Evolutionary conservation across 306 rosid genomes (phyloP).

Genomic region (Quercus glauca): DNA sequence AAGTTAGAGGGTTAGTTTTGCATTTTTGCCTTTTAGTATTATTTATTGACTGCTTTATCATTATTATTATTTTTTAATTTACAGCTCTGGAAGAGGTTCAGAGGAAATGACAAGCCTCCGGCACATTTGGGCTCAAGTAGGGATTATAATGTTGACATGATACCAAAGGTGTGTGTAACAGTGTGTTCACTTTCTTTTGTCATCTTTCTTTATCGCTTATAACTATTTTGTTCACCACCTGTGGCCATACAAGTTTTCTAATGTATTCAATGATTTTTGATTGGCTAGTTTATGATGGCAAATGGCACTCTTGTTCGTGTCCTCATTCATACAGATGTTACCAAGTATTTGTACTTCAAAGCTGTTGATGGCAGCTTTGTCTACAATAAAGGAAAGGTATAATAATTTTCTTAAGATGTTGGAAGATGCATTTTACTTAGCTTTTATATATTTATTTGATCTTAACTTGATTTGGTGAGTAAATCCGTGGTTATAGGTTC

Average conservation of each 20-base stretch:
- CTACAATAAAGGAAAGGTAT: constrained; percentile 79
- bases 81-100: constrained; percentile 95
- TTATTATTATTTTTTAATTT: constrained; percentile 1
- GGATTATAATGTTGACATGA: constrained; percentile 95
- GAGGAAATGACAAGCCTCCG: constrained; percentile 83
- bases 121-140: constrained; percentile 86
- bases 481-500: constrained; percentile 46
- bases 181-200: not conserved
- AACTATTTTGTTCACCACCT: not conserved
- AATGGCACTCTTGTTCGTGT: constrained; percentile 93
- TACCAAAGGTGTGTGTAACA: constrained; percentile 64
- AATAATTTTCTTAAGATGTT: not conserved
- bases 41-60: not conserved
- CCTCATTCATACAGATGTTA: constrained; percentile 92
- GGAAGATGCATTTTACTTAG: not conserved
- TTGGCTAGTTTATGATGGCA: constrained; percentile 90
- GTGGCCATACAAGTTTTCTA: not conserved
- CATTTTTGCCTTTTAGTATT: no score
- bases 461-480: constrained; percentile 9
- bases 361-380: constrained; percentile 81
- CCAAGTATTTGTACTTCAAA: constrained; percentile 88
- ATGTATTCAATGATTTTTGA: not conserved
- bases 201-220: not conserved
- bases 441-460: not conserved
- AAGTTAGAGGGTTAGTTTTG: no score